Evolutionary conservation across 179 eudicot genomes (phyloP).

Genomic region (Drosera spatulata): DNA sequence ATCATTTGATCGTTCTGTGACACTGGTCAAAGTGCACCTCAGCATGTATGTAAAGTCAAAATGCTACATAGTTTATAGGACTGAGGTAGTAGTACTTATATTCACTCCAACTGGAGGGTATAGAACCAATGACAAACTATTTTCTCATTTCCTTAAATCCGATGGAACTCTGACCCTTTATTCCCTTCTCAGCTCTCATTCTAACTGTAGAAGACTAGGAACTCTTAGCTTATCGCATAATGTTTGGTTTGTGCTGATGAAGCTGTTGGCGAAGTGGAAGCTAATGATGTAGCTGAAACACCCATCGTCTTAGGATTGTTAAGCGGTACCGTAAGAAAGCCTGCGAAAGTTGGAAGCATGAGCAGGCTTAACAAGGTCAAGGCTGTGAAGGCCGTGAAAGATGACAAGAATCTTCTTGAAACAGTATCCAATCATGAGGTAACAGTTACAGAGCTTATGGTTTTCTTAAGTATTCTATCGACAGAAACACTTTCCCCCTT

Average conservation of each 20-base stretch:
- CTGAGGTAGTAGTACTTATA: no score
- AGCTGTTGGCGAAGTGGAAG: slow-evolving; percentile 12
- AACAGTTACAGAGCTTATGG: slow-evolving; percentile 4
- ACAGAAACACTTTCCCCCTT: background rate
- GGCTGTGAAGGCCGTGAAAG: slow-evolving; percentile 10
- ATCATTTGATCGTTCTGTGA: no score
- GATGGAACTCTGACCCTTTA: background rate
- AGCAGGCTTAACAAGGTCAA: slow-evolving; percentile 8
- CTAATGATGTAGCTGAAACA: slow-evolving; percentile 6
- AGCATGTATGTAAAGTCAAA: no score
- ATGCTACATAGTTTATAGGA: no score
- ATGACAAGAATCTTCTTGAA: slow-evolving; percentile 8
- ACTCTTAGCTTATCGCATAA: background rate
- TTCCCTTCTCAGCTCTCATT: background rate
- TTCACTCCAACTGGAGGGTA: no score
- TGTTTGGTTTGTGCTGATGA: slow-evolving; percentile 9
- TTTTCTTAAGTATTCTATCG: background rate
- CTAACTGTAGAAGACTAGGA: background rate
- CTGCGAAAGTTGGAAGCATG: slow-evolving; percentile 8
- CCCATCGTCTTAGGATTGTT: slow-evolving; percentile 23
- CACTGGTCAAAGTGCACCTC: no score
- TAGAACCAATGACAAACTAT: no score
- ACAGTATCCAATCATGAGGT: slow-evolving; percentile 12
- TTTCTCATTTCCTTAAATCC: no score
- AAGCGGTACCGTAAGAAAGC: slow-evolving; percentile 13